Evolutionary conservation across 768 basidiomycete genomes (phyloP).

Genomic region (Lactarius vividus): DNA sequence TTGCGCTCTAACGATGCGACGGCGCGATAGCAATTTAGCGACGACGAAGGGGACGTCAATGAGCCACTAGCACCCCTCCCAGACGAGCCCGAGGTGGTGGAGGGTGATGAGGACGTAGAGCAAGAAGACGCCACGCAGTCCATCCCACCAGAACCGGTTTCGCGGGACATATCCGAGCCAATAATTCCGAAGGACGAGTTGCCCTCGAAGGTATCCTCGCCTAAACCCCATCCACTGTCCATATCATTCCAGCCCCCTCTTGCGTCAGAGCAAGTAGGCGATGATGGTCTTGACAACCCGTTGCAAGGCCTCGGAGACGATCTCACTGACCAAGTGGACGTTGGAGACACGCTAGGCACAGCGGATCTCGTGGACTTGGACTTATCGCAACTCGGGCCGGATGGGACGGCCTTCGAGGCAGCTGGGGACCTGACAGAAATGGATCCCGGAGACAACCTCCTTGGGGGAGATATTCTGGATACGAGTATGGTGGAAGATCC

Average conservation of each 20-base stretch:
- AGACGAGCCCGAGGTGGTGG: slow-evolving; percentile 70
- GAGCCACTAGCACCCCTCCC: slow-evolving; percentile 81
- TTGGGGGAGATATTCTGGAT: slow-evolving; percentile 63
- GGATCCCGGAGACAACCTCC: slow-evolving; percentile 48
- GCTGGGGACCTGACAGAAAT: slow-evolving; percentile 57
- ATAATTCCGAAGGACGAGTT: slow-evolving; percentile 43
- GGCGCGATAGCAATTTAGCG: slow-evolving; percentile 71
- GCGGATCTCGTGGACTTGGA: slow-evolving; percentile 52
- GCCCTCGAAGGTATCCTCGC: slow-evolving; percentile 62
- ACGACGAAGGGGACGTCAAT: slow-evolving; percentile 77
- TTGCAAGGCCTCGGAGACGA: slow-evolving; percentile 53
- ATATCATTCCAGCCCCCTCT: slow-evolving; percentile 49
- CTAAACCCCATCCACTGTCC: slow-evolving; percentile 63
- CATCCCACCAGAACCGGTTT: slow-evolving; percentile 40
- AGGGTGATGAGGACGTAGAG: slow-evolving; percentile 74
- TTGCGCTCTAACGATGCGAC: slow-evolving; percentile 10
- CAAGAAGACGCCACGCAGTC: slow-evolving; percentile 54
- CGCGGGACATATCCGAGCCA: slow-evolving; percentile 41
- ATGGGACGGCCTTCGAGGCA: slow-evolving; percentile 56
- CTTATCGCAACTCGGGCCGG: slow-evolving; percentile 62
- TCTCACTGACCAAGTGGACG: slow-evolving; percentile 41
- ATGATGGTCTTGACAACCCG: slow-evolving; percentile 45
- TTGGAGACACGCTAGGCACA: slow-evolving; percentile 30
- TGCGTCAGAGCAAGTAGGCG: slow-evolving; percentile 32
- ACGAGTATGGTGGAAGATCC: slow-evolving; percentile 49